Evolutionary conservation across 2,329 filamentous ascomycete species (phyloP).

Genomic region (Diplodia intermedia): DNA sequence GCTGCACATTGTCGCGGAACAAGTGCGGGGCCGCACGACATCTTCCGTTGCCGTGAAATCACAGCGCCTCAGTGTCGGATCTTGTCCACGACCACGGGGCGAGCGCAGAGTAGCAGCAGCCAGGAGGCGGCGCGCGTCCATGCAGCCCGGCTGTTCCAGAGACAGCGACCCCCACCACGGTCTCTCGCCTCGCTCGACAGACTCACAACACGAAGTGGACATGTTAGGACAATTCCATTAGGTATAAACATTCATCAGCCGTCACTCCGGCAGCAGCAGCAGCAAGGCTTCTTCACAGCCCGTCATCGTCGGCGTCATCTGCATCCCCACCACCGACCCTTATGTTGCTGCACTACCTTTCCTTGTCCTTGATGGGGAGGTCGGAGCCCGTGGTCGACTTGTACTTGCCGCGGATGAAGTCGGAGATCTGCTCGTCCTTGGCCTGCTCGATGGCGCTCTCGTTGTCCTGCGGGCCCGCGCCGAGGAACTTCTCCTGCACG

Average conservation of each 20-base stretch:
- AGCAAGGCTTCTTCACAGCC: background rate
- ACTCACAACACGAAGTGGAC: background rate
- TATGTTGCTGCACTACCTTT: conserved; percentile 42
- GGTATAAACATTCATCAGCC: background rate
- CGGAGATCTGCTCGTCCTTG: conserved; percentile 80
- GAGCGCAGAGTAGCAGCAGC: too few species aligned
- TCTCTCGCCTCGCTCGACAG: background rate
- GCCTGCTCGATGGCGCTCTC: conserved; percentile 75
- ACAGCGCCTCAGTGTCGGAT: too few species aligned
- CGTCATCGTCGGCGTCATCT: background rate
- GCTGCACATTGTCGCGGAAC: background rate
- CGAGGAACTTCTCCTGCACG: conserved; percentile 77
- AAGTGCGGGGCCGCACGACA: background rate
- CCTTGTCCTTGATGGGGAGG: conserved; percentile 73
- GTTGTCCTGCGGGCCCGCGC: conserved; percentile 73
- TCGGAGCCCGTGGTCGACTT: conserved; percentile 73
- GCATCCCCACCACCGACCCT: too few species aligned
- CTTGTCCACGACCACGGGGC: too few species aligned
- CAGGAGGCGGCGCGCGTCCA: too few species aligned
- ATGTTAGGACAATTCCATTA: background rate
- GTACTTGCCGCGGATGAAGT: conserved; percentile 74
- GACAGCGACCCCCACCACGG: too few species aligned
- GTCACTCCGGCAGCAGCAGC: background rate
- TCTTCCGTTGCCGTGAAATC: too few species aligned
- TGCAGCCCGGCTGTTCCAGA: too few species aligned